phyloP scores from a whole-genome alignment of 305 asterid genomes.

The Fraxinus sp. region DNA sequence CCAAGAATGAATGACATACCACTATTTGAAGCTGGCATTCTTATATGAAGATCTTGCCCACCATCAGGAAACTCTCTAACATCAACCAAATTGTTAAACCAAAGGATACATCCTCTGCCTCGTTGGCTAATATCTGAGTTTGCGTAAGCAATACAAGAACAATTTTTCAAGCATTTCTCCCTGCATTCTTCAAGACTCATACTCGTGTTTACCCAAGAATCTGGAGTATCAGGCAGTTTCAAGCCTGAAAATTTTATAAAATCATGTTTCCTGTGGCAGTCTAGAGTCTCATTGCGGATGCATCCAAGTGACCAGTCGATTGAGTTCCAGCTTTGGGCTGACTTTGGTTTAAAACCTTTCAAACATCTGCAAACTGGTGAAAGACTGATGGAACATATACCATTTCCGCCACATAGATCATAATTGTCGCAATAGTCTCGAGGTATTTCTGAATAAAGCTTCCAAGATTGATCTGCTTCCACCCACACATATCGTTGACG shows the following conservation, averaged over 20 bases:
- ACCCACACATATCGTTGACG: constrained; percentile 42
- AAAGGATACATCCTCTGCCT: constrained; percentile 48
- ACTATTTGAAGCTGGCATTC: constrained; percentile 31
- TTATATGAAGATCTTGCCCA: constrained; percentile 46
- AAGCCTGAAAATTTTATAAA: constrained; percentile 34
- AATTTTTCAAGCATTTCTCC: constrained; percentile 44
- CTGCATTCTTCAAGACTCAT: constrained; percentile 43
- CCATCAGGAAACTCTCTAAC: constrained; percentile 31
- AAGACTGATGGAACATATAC: constrained; percentile 33
- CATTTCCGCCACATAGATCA: constrained; percentile 44
- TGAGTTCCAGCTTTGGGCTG: constrained; percentile 32
- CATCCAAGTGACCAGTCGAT: constrained; percentile 48
- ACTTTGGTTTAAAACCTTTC: constrained; percentile 43
- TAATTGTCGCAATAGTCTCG: constrained; percentile 47
- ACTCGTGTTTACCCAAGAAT: constrained; percentile 31
- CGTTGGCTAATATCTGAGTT: constrained; percentile 35
- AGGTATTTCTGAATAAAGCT: constrained; percentile 31
- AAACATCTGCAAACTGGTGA: constrained; percentile 49
- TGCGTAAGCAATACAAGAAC: constrained; percentile 58
- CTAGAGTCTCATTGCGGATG: constrained; percentile 30
- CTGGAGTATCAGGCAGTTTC: constrained; percentile 42
- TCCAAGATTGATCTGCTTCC: constrained; percentile 36
- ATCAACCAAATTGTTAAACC: constrained; percentile 53
- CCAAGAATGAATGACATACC: constrained; percentile 22
- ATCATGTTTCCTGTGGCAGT: constrained; percentile 33